Conservation (phyloP, 2,329 filamentous ascomycete genomes). For the Bipolaris bicolor region DNA sequence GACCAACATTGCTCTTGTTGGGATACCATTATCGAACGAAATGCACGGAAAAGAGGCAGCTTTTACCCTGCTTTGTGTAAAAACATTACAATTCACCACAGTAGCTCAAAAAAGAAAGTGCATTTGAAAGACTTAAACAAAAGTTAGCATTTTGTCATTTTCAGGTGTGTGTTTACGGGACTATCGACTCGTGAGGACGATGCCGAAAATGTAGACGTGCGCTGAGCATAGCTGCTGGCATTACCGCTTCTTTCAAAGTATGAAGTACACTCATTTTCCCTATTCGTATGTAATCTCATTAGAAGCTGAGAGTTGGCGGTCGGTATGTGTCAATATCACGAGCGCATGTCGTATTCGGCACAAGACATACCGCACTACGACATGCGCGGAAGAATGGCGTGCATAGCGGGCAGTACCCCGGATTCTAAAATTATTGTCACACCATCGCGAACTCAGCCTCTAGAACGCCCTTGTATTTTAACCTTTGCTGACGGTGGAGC, state of each 20-base stretch:
- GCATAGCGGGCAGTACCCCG: background rate
- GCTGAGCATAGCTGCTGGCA: too few species aligned
- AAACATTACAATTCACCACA: accelerated
- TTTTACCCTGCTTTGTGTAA: too few species aligned
- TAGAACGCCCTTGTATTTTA: background rate
- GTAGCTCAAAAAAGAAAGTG: too few species aligned
- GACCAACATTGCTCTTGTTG: too few species aligned
- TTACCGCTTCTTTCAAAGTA: background rate
- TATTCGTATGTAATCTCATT: background rate
- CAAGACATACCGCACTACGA: background rate
- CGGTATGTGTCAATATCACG: background rate
- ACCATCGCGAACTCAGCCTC: background rate
- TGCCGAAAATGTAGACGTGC: too few species aligned
- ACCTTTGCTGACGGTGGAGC: background rate
- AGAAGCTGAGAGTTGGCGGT: background rate
- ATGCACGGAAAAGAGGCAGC: too few species aligned
- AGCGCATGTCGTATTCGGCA: background rate
- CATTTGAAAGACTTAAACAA: too few species aligned
- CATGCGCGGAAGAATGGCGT: background rate
- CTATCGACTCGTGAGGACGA: too few species aligned
- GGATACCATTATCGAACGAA: too few species aligned
- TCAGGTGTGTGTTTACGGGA: too few species aligned
- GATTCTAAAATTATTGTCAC: background rate
- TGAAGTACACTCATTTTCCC: too few species aligned
- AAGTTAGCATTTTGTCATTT: too few species aligned